Conservation (phyloP, 2,329 filamentous ascomycete species). For the Apiospora arundinis region DNA sequence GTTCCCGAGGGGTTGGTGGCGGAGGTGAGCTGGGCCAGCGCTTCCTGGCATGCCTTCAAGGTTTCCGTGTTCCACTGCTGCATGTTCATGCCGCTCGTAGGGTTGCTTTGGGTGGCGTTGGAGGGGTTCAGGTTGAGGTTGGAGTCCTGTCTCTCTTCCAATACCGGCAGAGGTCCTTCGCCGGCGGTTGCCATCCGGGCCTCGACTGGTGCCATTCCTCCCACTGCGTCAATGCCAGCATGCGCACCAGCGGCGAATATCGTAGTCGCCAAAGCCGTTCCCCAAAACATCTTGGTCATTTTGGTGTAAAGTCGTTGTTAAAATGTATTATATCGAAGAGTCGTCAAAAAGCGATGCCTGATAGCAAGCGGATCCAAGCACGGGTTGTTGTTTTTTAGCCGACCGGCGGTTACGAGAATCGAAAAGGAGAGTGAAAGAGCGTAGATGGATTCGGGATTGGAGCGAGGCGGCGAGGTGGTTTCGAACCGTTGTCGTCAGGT, state of each 20-base stretch:
- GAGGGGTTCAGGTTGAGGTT: constrained; percentile 23
- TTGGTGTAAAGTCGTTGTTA: constrained; percentile 3
- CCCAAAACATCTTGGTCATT: constrained; percentile 45
- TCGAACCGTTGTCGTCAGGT: constrained; percentile 16
- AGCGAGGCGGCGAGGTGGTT: constrained; percentile 10
- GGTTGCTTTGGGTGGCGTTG: constrained; percentile 41
- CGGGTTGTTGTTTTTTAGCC: not conserved
- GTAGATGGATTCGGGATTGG: constrained; percentile 12
- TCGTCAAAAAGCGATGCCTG: not conserved
- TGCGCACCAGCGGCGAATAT: constrained; percentile 44
- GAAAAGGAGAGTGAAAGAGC: constrained; percentile 21
- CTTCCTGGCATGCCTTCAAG: constrained; percentile 62
- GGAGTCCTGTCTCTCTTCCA: constrained; percentile 25
- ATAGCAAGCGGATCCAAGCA: not conserved
- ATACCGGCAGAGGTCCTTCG: constrained; percentile 13
- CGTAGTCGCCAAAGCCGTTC: constrained; percentile 41
- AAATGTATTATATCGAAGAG: constrained; percentile 11
- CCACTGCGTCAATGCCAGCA: constrained; percentile 37
- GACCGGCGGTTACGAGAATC: constrained; percentile 22
- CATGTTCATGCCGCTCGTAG: constrained; percentile 51
- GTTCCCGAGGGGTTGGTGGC: constrained; percentile 78
- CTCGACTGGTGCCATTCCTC: constrained; percentile 24
- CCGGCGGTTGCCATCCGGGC: constrained; percentile 19
- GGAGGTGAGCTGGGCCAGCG: constrained; percentile 60
- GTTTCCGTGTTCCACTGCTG: constrained; percentile 63